phyloP scores from a whole-genome alignment of 306 rosid species.

The Dicorynia guianensis region DNA sequence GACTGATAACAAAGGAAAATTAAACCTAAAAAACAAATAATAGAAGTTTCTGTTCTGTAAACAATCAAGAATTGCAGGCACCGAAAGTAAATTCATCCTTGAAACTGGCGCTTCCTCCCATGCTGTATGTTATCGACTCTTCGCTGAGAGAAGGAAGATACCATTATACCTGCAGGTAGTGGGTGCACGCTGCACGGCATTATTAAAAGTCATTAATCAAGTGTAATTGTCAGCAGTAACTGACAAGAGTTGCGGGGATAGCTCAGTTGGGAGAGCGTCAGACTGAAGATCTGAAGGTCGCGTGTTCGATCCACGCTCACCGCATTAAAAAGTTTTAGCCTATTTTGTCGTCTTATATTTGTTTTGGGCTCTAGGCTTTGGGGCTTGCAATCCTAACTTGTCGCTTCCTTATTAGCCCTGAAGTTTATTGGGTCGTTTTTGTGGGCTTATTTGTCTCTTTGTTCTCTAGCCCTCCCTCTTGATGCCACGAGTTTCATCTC shows the following conservation, averaged over 20 bases:
- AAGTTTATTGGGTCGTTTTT: too few species aligned
- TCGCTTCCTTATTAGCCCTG: too few species aligned
- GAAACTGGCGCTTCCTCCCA: slow-evolving; percentile 51
- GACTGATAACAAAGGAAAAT: background rate
- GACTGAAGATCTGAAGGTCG: slow-evolving; percentile 64
- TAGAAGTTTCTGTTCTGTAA: background rate
- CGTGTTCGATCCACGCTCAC: slow-evolving; percentile 63
- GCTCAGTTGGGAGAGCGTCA: slow-evolving; percentile 66
- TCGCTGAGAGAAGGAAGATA: background rate
- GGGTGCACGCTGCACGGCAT: too few species aligned
- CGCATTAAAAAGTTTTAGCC: slow-evolving; percentile 13
- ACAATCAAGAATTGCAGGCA: slow-evolving; percentile 25
- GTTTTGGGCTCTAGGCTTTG: too few species aligned
- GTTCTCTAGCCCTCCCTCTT: too few species aligned
- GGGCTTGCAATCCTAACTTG: too few species aligned
- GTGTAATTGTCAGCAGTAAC: background rate
- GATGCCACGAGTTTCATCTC: too few species aligned
- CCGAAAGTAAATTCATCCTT: slow-evolving; percentile 51
- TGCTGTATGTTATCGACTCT: slow-evolving; percentile 1
- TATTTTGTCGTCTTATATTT: too few species aligned
- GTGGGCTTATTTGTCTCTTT: too few species aligned
- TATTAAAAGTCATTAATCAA: too few species aligned
- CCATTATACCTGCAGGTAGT: too few species aligned
- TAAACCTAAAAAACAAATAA: background rate
- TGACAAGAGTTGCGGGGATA: slow-evolving; percentile 43